Percentiles rank a stretch among this genome's conserved stretches.
phyloP scores from a whole-genome alignment of 1,139 yeast species.

The Meyerozyma elateridarum region DNA sequence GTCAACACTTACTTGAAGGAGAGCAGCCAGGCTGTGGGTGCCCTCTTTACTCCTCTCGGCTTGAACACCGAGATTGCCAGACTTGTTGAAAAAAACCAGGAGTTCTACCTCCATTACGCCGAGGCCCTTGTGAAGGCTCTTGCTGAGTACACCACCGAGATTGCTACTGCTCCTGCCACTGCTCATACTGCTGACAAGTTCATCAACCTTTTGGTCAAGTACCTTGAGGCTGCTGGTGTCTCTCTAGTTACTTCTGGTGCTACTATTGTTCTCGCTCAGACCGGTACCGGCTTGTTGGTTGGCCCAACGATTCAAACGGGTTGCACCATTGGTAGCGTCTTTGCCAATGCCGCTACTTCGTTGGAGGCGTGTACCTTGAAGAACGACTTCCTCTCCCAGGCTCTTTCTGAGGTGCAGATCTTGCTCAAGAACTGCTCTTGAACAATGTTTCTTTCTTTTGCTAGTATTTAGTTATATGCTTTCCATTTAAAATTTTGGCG shows the following conservation, averaged over 20 bases:
- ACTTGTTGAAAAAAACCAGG: not conserved
- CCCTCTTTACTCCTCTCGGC: too few species aligned
- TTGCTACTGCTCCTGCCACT: not conserved
- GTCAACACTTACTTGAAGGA: too few species aligned
- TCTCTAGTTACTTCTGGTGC: not conserved
- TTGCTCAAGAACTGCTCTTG: not conserved
- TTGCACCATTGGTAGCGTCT: not conserved
- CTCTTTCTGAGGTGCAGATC: not conserved
- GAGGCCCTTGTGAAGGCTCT: conserved; percentile 1
- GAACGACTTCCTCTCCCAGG: not conserved
- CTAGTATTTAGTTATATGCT: too few species aligned
- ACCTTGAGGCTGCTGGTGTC: conserved; percentile 1
- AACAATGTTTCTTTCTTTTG: too few species aligned
- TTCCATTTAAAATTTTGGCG: too few species aligned
- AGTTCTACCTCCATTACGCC: not conserved
- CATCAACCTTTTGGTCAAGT: not conserved
- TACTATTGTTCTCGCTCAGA: not conserved
- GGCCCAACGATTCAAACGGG: not conserved
- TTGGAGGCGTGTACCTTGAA: conserved; percentile 1
- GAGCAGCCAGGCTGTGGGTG: too few species aligned
- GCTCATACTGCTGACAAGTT: conserved; percentile 1
- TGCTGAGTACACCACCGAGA: not conserved
- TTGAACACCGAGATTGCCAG: conserved; percentile 1
- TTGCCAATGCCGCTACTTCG: conserved; percentile 1
- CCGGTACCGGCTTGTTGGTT: not conserved